Conservation (phyloP, 768 basidiomycete species). For the Wakefieldia striispora region DNA sequence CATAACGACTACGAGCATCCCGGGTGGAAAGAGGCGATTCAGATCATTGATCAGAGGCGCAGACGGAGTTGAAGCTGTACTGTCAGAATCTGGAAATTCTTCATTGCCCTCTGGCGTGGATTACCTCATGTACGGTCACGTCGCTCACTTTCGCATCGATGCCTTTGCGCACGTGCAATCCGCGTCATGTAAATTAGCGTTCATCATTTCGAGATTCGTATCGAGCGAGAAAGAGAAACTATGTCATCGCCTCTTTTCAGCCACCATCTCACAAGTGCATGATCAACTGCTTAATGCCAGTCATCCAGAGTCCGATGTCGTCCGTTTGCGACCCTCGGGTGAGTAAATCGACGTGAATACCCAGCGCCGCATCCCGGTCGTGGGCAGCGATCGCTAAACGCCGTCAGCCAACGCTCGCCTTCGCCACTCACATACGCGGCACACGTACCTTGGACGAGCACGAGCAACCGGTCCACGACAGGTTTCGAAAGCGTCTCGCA, state of each 20-base stretch:
- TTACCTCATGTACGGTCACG: too few species aligned
- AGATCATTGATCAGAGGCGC: too few species aligned
- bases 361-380: constrained; percentile 74
- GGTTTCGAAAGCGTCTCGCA: constrained; percentile 74
- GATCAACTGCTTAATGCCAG: constrained; percentile 87
- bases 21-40: too few species aligned
- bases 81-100: too few species aligned
- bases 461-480: constrained; percentile 69
- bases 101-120: too few species aligned
- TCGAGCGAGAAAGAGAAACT: neutral
- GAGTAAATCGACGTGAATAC: constrained; percentile 83
- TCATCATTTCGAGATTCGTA: neutral
- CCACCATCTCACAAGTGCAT: constrained; percentile 49
- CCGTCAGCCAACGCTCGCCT: neutral
- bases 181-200: too few species aligned
- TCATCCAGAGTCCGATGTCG: constrained; percentile 86
- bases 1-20: too few species aligned
- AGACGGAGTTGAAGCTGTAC: too few species aligned
- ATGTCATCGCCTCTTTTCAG: neutral
- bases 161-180: too few species aligned
- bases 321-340: constrained; percentile 77
- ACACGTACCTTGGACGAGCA: constrained; percentile 65
- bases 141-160: too few species aligned
- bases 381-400: constrained; percentile 72
- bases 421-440: neutral